phyloP scores from a whole-genome alignment of 2,329 filamentous ascomycete genomes.

The Sclerotinia spermophila region DNA sequence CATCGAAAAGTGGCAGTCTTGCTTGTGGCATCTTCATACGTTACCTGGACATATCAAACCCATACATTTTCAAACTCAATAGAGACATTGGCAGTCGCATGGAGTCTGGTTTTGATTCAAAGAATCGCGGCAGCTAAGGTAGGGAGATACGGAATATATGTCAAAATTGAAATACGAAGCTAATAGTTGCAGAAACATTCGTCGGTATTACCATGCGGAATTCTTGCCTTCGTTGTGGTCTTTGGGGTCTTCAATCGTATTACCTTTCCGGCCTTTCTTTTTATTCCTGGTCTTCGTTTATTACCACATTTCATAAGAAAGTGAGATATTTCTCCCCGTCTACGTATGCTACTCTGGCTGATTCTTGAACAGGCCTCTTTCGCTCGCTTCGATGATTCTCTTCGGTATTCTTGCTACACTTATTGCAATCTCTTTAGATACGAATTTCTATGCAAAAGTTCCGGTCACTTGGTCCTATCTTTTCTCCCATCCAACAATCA shows the following conservation, averaged over 20 bases:
- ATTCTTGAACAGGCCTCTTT: slow-evolving; percentile 47
- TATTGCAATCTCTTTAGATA: slow-evolving; percentile 78
- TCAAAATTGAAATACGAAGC: slow-evolving; percentile 5
- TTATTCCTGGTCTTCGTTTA: slow-evolving; percentile 78
- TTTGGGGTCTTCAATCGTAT: slow-evolving; percentile 95
- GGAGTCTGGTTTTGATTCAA: slow-evolving; percentile 88
- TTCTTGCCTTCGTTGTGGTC: slow-evolving; percentile 77
- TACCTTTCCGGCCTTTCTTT: slow-evolving; percentile 89
- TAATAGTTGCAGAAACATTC: slow-evolving; percentile 58
- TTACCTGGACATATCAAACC: slow-evolving; percentile 97
- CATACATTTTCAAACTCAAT: slow-evolving; percentile 98
- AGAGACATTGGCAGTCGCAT: slow-evolving; percentile 87
- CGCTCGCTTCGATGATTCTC: slow-evolving; percentile 59
- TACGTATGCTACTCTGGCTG: slow-evolving; percentile 12
- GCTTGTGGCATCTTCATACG: slow-evolving; percentile 91
- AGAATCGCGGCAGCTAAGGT: slow-evolving; percentile 79
- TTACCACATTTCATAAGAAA: slow-evolving; percentile 81
- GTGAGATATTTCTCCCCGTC: slow-evolving; percentile 46
- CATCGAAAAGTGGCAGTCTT: slow-evolving; percentile 70
- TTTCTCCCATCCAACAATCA: slow-evolving; percentile 63
- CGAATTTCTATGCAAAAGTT: slow-evolving; percentile 69
- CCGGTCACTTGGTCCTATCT: slow-evolving; percentile 63
- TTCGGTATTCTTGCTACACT: slow-evolving; percentile 65
- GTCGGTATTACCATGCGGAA: slow-evolving; percentile 68
- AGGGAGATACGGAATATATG: slow-evolving; percentile 24